Evolutionary conservation across 495 filamentous ascomycete genomes (phyloP).

Genomic region (Usnea hakonensis): DNA sequence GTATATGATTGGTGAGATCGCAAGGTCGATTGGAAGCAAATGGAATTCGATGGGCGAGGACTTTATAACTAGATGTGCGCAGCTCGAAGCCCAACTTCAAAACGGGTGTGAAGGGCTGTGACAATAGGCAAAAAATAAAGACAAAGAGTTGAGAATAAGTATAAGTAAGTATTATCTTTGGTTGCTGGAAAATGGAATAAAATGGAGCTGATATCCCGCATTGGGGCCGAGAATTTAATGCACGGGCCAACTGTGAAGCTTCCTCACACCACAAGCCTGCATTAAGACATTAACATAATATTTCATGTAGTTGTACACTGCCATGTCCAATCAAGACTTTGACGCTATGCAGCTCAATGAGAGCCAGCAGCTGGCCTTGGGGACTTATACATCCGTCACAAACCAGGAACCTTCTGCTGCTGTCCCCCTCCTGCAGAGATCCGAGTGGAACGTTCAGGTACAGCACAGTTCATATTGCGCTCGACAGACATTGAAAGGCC

Average conservation of each 20-base stretch:
- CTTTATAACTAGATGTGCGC: not conserved
- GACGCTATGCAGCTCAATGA: constrained; percentile 65
- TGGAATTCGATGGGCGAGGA: not conserved
- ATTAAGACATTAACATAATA: not conserved
- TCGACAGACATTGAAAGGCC: not conserved
- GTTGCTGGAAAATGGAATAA: not conserved
- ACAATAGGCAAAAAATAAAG: not conserved
- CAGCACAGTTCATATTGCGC: not conserved
- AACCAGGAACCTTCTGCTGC: constrained; percentile 72
- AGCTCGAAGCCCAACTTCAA: constrained; percentile 4
- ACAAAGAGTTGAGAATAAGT: not conserved
- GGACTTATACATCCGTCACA: constrained; percentile 83
- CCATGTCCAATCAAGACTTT: constrained; percentile 31
- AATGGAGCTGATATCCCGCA: not conserved
- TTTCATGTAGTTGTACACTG: not conserved
- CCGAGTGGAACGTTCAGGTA: constrained; percentile 95
- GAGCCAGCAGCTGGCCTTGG: constrained; percentile 69
- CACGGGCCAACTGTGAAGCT: constrained; percentile 4
- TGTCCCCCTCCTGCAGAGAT: constrained; percentile 69
- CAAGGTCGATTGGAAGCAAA: not conserved
- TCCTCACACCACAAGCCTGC: too few species aligned
- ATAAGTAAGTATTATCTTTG: too few species aligned
- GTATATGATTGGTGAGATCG: not conserved
- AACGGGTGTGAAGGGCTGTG: not conserved
- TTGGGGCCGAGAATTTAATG: not conserved